Evolutionary conservation across 148 eudicot species (phyloP), one percentile per base, ranked within the genome.

Genomic region (Cornus suecica): DNA sequence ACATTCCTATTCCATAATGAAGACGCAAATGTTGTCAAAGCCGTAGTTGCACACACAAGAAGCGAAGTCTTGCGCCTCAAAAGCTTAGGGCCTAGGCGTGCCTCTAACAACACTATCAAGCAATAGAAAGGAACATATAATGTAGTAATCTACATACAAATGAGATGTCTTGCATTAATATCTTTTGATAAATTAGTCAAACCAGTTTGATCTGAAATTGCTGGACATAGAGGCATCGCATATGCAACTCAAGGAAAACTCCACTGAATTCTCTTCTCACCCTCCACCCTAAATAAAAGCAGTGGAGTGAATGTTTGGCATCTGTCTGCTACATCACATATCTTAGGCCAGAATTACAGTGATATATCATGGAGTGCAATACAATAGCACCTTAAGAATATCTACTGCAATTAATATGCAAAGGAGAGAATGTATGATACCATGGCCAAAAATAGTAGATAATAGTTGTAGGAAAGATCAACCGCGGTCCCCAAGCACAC

Each of bases 361-460:
- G 42, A 16, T 31, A 72, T 65, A 78, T 66, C 73, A 52, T 72
- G 48, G 48, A 67, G 72, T 58, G 68, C 74, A 72, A 68, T 73
- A 73, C 22, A 70, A 78, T 78, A 69, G 70, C 60, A 80, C 69
- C 63, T 70, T 62, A 69, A 24, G 32, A 68, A 68, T 56, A 65
- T 34, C 68, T 77, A 68, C 69, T 52, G 66, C 65, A 71, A 30
- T 30, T 69, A 51, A 62, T 66, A 69, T 10, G 54, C 23, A 22
- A 72, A 66, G 70, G 34, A 74, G 68, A 74, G 74, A 67, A 30
- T 72, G 66, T 60, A 58, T 70, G 76, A 76, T 80, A 79, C 82
- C 85, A 79, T 63, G 62, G 84, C 78, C 83, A 76, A 78, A 64
- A 72, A 66, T 75, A 54, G 62, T 68, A 61, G 74, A 70, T 28